phyloP scores from a whole-genome alignment of 208 protist species.

The Leishmania tarentolae region DNA sequence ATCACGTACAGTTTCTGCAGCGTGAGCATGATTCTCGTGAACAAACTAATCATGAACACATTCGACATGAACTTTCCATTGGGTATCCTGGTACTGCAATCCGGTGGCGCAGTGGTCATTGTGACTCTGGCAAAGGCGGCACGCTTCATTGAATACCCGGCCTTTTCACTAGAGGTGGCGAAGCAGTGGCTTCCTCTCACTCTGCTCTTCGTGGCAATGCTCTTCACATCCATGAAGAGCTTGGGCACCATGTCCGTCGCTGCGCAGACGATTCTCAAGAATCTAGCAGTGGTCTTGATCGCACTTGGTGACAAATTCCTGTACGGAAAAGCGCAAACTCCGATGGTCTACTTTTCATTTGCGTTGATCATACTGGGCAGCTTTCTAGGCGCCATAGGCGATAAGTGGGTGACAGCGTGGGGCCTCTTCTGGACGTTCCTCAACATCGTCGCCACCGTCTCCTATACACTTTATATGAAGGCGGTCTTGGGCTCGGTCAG shows the following conservation, averaged over 20 bases:
- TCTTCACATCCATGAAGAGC: constrained; percentile 85
- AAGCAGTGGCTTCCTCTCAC: constrained; percentile 76
- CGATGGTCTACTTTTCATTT: constrained; percentile 54
- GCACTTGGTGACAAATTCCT: constrained; percentile 80
- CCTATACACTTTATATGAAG: constrained; percentile 92
- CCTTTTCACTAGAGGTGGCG: constrained; percentile 51
- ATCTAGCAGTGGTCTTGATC: constrained; percentile 76
- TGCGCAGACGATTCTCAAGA: constrained; percentile 87
- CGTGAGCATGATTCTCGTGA: constrained; percentile 87
- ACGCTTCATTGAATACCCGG: constrained; percentile 54
- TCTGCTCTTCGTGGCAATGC: constrained; percentile 82
- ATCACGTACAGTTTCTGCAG: constrained; percentile 74
- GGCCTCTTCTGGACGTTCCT: constrained; percentile 84
- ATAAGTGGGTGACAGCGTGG: constrained; percentile 73
- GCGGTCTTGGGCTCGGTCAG: constrained; percentile 51
- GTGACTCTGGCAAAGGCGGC: constrained; percentile 50
- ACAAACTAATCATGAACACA: constrained; percentile 80
- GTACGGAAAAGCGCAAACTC: constrained; percentile 59
- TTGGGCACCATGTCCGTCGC: constrained; percentile 84
- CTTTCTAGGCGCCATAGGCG: constrained; percentile 59
- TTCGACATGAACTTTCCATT: constrained; percentile 75
- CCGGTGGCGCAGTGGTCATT: constrained; percentile 61
- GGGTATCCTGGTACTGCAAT: constrained; percentile 76
- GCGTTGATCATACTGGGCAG: constrained; percentile 66
- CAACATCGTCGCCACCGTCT: constrained; percentile 75